Base-by-base conservation (phyloP, 2,329 filamentous ascomycete species). In the Exophiala sp. region DNA sequence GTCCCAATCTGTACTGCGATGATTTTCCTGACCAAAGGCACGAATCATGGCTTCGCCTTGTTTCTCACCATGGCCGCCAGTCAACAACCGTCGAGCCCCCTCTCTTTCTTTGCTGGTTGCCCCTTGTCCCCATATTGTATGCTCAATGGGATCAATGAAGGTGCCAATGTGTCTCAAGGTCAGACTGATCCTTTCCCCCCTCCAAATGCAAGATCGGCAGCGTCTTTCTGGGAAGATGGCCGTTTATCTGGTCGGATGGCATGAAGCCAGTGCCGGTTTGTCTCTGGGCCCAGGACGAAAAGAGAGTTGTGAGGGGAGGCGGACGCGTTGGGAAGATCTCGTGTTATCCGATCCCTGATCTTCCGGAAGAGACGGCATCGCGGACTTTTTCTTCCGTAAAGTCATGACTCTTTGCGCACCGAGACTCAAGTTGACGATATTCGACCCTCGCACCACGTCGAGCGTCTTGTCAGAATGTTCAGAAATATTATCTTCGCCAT, bases 391-490 rank as follows among this genome's bases (percentile, higher is more conserved):
- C 9, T 85, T 91, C 44, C 93, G 82, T 29, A 98, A 79, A 0
- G 86, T 78, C 90, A 97, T 96, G 2, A 82, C 90, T 46, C 93
- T 78, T 68, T 94, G 83, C 0, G 91, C 90, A 1, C 93, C 93
- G n/a, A 97, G 77, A 58, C 88, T 95, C 43, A 95, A 81, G 63
- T 97, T 98, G 58, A 90, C 88, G 58, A 98, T 95, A 52, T 77
- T 90, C 19, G 86, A 93, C 3, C 77, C 82, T 21, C 78, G 80
- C 10, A 81, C 82, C 49, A 98, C 93, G 65, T 98, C 93, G 19
- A 98, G 74, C 0, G 91, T 95, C 70, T 98, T 98, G 66, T 98
- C 93, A 32, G 88, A 94, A 64, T 98, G 93, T 65, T 98, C 93
- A 0, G 88, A 93, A 55, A 98, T 98, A 65, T 88, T 88, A 68